These are phyloP conservation scores for Trichosporon sp. DNA, from an alignment of 1,284 basidiomycete genomes.

Conservation along the genomic window DNA sequence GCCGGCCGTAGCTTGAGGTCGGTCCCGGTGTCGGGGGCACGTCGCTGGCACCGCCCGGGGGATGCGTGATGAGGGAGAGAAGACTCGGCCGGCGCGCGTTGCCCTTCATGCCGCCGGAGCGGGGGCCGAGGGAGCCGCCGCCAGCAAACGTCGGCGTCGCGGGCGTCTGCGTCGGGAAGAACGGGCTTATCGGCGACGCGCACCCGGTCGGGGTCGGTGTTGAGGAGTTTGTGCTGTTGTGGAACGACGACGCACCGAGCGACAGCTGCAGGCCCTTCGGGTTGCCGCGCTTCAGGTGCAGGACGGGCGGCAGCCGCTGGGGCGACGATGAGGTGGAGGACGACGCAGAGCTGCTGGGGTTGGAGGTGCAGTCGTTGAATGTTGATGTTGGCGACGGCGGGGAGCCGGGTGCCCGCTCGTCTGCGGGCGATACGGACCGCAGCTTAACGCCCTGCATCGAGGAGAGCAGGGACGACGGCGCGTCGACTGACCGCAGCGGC, in stretches of 20 bases:
- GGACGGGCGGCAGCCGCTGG: constrained; percentile 20
- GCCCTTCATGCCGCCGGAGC: constrained; percentile 17
- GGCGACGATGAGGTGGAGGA: constrained; percentile 5
- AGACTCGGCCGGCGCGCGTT: constrained; percentile 32
- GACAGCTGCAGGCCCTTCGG: constrained; percentile 38
- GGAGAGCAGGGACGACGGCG: constrained; percentile 6
- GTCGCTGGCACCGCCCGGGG: constrained; percentile 15
- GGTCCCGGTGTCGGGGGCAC: constrained; percentile 32
- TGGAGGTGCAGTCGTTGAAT: not conserved
- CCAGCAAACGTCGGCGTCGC: constrained; percentile 24
- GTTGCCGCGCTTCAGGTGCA: constrained; percentile 35
- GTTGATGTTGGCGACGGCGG: not conserved
- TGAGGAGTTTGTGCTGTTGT: constrained; percentile 16
- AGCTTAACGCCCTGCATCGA: constrained; percentile 18
- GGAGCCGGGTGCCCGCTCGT: not conserved
- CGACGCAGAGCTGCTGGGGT: not conserved
- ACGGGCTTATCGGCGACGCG: constrained; percentile 12
- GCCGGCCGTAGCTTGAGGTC: constrained; percentile 20
- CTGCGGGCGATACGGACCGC: not conserved
- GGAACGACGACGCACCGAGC: constrained; percentile 20
- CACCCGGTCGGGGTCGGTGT: constrained; percentile 17
- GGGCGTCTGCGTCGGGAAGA: constrained; percentile 25
- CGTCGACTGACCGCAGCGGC: not conserved
- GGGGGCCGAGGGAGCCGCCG: not conserved
- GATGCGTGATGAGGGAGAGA: constrained; percentile 39